Evolutionary conservation across 2,329 filamentous ascomycete genomes (phyloP).

Genomic region (Sporothrix protearum): DNA sequence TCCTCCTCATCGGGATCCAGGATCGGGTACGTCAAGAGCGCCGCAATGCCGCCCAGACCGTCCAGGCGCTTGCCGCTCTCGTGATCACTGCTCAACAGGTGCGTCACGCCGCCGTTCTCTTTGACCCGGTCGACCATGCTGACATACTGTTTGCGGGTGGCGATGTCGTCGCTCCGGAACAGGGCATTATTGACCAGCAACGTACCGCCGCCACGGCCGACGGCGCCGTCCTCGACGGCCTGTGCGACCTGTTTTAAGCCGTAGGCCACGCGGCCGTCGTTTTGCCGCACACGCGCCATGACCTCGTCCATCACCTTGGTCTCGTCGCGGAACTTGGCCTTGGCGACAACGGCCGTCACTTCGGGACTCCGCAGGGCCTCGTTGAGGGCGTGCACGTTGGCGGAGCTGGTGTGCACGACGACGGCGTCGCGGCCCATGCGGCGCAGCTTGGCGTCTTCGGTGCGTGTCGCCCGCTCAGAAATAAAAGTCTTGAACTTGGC

Average conservation of each 20-base stretch:
- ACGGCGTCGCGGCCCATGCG: constrained; percentile 59
- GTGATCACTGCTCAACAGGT: constrained; percentile 88
- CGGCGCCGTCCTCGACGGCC: constrained; percentile 81
- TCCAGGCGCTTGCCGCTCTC: constrained; percentile 86
- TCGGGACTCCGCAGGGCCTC: constrained; percentile 81
- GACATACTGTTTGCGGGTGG: constrained; percentile 75
- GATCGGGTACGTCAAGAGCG: constrained; percentile 85
- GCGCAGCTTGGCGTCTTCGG: constrained; percentile 65
- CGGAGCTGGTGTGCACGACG: constrained; percentile 79
- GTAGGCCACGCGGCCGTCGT: constrained; percentile 89
- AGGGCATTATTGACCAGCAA: constrained; percentile 82
- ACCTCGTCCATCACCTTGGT: constrained; percentile 82
- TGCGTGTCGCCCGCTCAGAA: constrained; percentile 55
- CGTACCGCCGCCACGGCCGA: constrained; percentile 79
- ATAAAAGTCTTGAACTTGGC: constrained; percentile 73
- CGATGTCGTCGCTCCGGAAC: constrained; percentile 78
- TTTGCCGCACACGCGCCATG: constrained; percentile 69
- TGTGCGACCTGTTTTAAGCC: constrained; percentile 76
- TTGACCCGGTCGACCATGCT: constrained; percentile 82
- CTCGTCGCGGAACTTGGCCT: constrained; percentile 85
- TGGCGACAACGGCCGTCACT: constrained; percentile 70
- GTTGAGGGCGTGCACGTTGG: constrained; percentile 80
- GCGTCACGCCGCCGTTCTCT: constrained; percentile 78
- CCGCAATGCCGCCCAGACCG: constrained; percentile 80
- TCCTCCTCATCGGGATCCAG: constrained; percentile 64